Evolutionary conservation across 345 rosid species (phyloP), one percentile per base, ranked within the genome.

Genomic region (Alliaria petiolata): DNA sequence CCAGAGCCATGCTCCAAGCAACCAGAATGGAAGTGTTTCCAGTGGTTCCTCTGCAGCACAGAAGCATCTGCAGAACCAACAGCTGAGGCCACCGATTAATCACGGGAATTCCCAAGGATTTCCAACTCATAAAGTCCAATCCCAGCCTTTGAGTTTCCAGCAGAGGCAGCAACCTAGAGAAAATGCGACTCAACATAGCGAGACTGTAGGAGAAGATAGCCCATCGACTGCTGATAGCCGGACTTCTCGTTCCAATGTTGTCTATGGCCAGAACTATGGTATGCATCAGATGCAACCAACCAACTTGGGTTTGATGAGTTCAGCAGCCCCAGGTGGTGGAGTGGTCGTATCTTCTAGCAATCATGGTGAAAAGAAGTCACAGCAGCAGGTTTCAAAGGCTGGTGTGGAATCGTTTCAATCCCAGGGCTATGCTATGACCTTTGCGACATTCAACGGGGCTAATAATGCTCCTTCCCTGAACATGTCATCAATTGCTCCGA

Each of bases 341-440:
- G 67, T 71, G 35, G 60, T 68, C 52, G 80, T 65, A 38, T 47
- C 85, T 46, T 61, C 76, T 45, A 81, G 84, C 70, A 81, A 68
- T 78, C 76, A 84, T 20, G 71, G 82, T 57, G 98, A 89, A 42
- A 89, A 85, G 96, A 89, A 88, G 78, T 81, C 80, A 26, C 80
- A 83, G 43, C 95, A 86, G 66, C 75, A 57, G 65, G 77, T 76
- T 39, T 69, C 91, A 4, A 92, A 83, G 71, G 75, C 86, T 39
- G 92, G 90, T 33, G 74, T 71, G 40, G 99, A 95, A 47, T 66
- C 88, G 13, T 71, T 83, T 6, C 74, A 76, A 1, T 80, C 96
- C 50, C 97, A 82, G 78, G 83, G 96, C 67, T 90, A 88, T 84
- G 92, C 98, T 25, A 83, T 95, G 96, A 85, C 99, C n/a, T 88